These are phyloP conservation scores for Krasilnikovozyma curviuscula DNA, from an alignment of 768 basidiomycete genomes.

Conservation along the genomic window DNA sequence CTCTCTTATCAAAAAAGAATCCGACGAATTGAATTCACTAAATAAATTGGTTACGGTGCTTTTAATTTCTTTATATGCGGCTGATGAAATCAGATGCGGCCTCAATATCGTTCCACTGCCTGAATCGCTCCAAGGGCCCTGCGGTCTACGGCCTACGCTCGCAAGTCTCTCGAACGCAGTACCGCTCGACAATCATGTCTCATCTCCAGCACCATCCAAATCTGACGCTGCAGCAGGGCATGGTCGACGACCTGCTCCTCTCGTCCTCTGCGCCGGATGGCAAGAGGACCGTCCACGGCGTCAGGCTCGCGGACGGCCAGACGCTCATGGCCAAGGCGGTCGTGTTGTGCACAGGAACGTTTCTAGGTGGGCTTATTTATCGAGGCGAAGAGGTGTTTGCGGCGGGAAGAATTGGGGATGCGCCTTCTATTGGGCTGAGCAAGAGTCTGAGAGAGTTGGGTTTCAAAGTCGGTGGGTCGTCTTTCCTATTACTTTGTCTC, in stretches of 20 bases:
- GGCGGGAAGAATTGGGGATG: too few relatives aligned
- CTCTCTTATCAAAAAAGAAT: too few relatives aligned
- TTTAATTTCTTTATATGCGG: neutral
- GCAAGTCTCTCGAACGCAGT: constrained; percentile 67
- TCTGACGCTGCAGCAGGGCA: constrained; percentile 49
- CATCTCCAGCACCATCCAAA: too few relatives aligned
- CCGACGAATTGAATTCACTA: too few relatives aligned
- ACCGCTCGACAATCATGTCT: constrained; percentile 65
- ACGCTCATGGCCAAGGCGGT: too few relatives aligned
- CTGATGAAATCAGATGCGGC: constrained; percentile 43
- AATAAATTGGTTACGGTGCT: too few relatives aligned
- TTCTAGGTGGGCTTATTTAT: constrained; percentile 75
- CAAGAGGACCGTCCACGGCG: constrained; percentile 34
- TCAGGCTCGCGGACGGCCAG: constrained; percentile 40
- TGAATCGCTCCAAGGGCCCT: constrained; percentile 68
- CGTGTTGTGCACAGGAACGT: constrained; percentile 78
- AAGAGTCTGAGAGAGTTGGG: too few relatives aligned
- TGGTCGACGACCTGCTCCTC: constrained; percentile 47
- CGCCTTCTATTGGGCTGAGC: too few relatives aligned
- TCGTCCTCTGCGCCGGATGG: constrained; percentile 19
- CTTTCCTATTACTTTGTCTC: too few relatives aligned
- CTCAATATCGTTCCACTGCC: constrained; percentile 68
- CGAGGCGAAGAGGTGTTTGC: too few relatives aligned
- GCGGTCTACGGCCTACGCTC: constrained; percentile 85
- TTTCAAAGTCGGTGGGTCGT: too few relatives aligned